Conservation (phyloP, 148 eudicot genomes). For the Euryodendron excelsum region DNA sequence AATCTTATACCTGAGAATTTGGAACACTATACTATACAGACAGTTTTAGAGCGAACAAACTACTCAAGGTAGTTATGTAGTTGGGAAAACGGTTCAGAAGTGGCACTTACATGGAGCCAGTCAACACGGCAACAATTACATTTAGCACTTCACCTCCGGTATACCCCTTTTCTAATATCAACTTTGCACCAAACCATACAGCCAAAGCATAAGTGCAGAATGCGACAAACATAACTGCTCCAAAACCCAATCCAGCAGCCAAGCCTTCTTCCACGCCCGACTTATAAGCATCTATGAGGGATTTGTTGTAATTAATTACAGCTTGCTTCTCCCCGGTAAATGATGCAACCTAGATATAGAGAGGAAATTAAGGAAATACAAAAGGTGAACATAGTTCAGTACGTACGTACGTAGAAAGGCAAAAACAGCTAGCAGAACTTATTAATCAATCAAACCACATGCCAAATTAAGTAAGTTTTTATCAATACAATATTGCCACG, state of each 20-base stretch:
- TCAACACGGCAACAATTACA: conserved; percentile 51
- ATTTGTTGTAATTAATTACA: conserved; percentile 44
- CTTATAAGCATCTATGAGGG: conserved; percentile 55
- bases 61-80: no score
- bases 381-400: not conserved
- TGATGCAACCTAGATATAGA: conserved; percentile 61
- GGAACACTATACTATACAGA: not conserved
- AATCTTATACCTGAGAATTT: not conserved
- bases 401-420: not conserved
- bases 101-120: conserved; percentile 35
- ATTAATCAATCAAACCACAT: no score
- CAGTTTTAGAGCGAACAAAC: not conserved
- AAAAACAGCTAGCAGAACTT: no score
- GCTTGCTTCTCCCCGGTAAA: conserved; percentile 81
- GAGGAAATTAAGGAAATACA: not conserved
- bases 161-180: conserved; percentile 53
- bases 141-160: conserved; percentile 65
- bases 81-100: not conserved
- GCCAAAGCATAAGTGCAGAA: conserved; percentile 65
- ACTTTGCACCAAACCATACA: conserved; percentile 74
- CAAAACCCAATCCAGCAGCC: conserved; percentile 65
- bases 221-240: conserved; percentile 37
- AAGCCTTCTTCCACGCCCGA: conserved; percentile 58
- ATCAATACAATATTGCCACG: no score
- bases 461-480: no score